Evolutionary conservation across 768 basidiomycete genomes (phyloP), one percentile per base, ranked within the genome.

Genomic region (Chalciporus pseudorubinellus): DNA sequence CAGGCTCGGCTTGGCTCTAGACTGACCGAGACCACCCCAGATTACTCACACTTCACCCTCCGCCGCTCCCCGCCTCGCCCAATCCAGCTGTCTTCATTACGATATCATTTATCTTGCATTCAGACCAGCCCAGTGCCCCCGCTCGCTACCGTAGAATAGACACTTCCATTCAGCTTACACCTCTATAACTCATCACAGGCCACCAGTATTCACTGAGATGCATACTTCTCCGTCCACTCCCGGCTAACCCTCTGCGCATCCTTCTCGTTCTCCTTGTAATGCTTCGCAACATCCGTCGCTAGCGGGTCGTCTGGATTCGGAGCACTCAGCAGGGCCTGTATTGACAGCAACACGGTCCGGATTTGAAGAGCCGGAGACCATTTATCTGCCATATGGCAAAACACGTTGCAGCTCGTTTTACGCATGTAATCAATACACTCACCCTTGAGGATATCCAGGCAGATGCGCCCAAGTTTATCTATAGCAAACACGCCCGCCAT

Each of bases 361-460:
- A 99, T 99, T 70, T 99, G 97, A 16, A 99, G 79, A 0, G 97
- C 97, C 18, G 97, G 97, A 10, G 94, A 97, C 97, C 97, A 99
- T 77, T 98, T 98, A 72, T 99, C 97, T 93, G 46, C 26, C 39
- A 33, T 36, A 22, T 3, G 21, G 6, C 24, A 16, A 19, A 20
- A 8, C 42, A 33, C 42, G 20, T 33, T 13, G 18, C 40, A 53
- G 53, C 19, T 39, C 33, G 22, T 28, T 10, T 3, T 11, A 19
- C 44, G n/a, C 22, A 40, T 22, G 34, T 8, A 31, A 48, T 31
- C 14, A 42, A 16, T 26, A 20, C 40, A 65, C 77, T 42, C 62
- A 88, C 92, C 92, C 80, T 99, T 99, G 64, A 99, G 75, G 63
- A 99, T 98, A 69, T 99, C 97, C 50, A 99, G 74, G 71, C 97